Conservation (phyloP, 2,329 filamentous ascomycete genomes). For the Sporothrix inflata region DNA sequence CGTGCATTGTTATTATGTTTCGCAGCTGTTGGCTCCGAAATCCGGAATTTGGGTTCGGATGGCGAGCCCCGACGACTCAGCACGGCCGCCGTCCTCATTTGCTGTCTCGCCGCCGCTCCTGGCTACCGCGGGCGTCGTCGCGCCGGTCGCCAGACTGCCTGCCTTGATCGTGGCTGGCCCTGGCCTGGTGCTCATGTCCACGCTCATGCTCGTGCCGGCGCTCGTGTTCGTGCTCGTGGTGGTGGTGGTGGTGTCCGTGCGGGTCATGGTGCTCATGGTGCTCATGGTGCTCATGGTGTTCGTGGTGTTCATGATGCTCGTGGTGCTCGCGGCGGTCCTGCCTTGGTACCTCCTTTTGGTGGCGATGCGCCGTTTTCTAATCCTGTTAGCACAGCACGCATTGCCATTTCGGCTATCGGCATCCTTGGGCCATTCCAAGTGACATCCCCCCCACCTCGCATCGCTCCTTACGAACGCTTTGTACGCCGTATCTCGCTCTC, state of each 20-base stretch:
- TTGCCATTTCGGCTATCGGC: background rate
- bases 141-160: background rate
- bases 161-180: background rate
- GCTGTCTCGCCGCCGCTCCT: background rate
- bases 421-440: background rate
- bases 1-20: background rate
- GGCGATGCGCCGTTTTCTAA: background rate
- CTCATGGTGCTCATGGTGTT: background rate
- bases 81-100: background rate
- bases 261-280: background rate
- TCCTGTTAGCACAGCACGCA: background rate
- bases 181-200: background rate
- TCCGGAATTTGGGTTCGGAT: background rate
- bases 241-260: background rate
- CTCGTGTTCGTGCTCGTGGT: constrained; percentile 2
- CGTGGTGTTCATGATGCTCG: background rate
- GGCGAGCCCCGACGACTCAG: background rate
- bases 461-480: too few relatives aligned
- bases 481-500: too few relatives aligned
- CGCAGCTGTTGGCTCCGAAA: background rate
- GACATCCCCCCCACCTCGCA: background rate
- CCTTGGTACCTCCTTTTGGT: background rate
- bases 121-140: background rate
- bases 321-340: background rate
- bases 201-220: background rate